Conservation (phyloP, 495 filamentous ascomycete genomes). For the Geoglossum glabrum region DNA sequence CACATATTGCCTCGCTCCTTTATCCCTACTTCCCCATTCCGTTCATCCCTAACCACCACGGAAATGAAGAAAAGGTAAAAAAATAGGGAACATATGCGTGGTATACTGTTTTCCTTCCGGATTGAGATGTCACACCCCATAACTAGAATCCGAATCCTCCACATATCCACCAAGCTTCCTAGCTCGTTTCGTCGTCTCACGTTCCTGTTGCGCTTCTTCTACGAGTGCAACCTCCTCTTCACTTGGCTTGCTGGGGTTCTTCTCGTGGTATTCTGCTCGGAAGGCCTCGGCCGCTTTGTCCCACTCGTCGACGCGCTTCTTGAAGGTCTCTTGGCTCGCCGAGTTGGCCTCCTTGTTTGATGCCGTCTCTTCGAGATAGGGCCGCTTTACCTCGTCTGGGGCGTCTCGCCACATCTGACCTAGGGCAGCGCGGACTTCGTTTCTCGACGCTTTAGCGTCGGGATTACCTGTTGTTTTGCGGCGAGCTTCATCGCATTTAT, state of each 20-base stretch:
- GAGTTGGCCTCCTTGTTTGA: slow-evolving; percentile 41
- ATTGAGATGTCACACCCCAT: background rate
- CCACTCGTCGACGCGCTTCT: slow-evolving; percentile 40
- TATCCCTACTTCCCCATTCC: too few relatives aligned
- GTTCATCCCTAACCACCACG: too few relatives aligned
- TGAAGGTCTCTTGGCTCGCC: slow-evolving; percentile 36
- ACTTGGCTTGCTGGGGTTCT: slow-evolving; percentile 12
- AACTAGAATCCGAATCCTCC: background rate
- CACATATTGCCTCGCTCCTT: too few relatives aligned
- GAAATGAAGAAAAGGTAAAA: too few relatives aligned
- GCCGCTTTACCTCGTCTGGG: slow-evolving; percentile 40
- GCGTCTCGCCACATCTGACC: slow-evolving; percentile 81
- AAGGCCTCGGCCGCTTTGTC: slow-evolving; percentile 40
- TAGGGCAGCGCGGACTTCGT: slow-evolving; percentile 63
- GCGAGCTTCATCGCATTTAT: slow-evolving; percentile 45
- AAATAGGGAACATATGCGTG: too few relatives aligned
- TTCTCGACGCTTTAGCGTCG: slow-evolving; percentile 39
- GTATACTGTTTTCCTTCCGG: too few relatives aligned
- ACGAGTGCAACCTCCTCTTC: slow-evolving; percentile 35
- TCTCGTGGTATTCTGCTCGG: slow-evolving; percentile 27
- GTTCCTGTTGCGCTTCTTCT: slow-evolving; percentile 3
- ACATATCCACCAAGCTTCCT: background rate
- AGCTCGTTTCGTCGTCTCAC: background rate
- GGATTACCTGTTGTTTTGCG: slow-evolving; percentile 43
- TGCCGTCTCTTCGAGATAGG: slow-evolving; percentile 53